A percentile compares a stretch with the other conserved stretches of the same genome.
These are phyloP conservation scores for Xylariales sp. DNA, from an alignment of 2,329 filamentous ascomycete genomes.

Conservation along the genomic window DNA sequence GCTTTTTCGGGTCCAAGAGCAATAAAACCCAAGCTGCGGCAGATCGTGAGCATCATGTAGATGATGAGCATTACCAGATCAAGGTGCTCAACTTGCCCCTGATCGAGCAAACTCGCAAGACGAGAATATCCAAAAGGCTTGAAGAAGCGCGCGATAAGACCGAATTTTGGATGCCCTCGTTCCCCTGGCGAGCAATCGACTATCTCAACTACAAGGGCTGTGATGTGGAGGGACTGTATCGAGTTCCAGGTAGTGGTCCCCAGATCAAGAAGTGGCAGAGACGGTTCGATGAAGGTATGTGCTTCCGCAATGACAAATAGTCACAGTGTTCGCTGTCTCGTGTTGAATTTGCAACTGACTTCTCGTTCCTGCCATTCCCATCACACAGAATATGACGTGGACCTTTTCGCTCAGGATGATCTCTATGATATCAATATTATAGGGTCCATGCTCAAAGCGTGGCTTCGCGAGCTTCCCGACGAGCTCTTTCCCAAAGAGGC, in stretches of 20 bases:
- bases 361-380: background rate
- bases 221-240: slow-evolving; percentile 89
- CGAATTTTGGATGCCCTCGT: slow-evolving; percentile 97
- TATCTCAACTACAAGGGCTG: slow-evolving; percentile 93
- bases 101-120: slow-evolving; percentile 84
- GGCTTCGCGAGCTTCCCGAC: slow-evolving; percentile 91
- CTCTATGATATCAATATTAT: slow-evolving; percentile 96
- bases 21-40: slow-evolving; percentile 49
- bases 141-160: slow-evolving; percentile 91
- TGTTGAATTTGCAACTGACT: background rate
- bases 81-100: slow-evolving; percentile 83
- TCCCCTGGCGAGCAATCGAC: slow-evolving; percentile 94
- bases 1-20: slow-evolving; percentile 74
- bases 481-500: slow-evolving; percentile 84
- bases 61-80: slow-evolving; percentile 79
- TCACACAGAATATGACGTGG: slow-evolving; percentile 71
- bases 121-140: slow-evolving; percentile 83
- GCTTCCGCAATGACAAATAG: background rate
- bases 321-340: background rate
- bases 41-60: slow-evolving; percentile 62
- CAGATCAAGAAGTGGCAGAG: slow-evolving; percentile 93
- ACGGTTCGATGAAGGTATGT: slow-evolving; percentile 77
- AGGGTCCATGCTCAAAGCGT: slow-evolving; percentile 92
- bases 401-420: slow-evolving; percentile 81
- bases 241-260: slow-evolving; percentile 83